Percentiles rank a stretch among this genome's conserved stretches.
Evolutionary conservation across 140 eudicot species (phyloP).

Genomic region (Oenanthe javanica): DNA sequence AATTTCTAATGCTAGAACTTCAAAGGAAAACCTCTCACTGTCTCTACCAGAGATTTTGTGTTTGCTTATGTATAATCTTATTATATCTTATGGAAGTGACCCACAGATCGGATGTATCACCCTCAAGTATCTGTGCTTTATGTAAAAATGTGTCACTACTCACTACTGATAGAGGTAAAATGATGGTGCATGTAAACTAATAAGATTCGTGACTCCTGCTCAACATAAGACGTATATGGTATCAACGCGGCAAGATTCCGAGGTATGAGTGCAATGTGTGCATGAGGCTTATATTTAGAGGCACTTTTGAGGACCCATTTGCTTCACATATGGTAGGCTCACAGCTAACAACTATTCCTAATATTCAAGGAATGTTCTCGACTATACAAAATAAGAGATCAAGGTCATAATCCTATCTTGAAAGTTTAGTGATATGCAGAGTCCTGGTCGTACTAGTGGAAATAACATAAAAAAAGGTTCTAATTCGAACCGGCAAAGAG

Average conservation of each 20-base stretch:
- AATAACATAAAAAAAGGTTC: no score
- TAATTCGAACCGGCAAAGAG: neutral
- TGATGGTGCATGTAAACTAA: neutral
- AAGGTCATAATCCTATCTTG: no score
- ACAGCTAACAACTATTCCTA: neutral
- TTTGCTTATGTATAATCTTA: neutral
- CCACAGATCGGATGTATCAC: neutral
- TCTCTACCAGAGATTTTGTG: neutral
- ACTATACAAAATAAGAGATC: neutral
- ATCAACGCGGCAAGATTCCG: neutral
- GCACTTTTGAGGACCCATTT: neutral
- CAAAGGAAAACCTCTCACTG: neutral
- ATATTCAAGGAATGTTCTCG: neutral
- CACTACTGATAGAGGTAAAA: no score
- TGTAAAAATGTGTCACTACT: neutral
- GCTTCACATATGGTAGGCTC: neutral
- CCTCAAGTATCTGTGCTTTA: neutral
- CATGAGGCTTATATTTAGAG: neutral
- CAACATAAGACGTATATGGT: neutral
- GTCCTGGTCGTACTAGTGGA: no score
- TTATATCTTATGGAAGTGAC: neutral
- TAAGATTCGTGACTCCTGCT: neutral
- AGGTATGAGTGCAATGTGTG: neutral
- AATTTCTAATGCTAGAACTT: neutral
- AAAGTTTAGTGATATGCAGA: no score